Base-by-base conservation (phyloP, 2,329 filamentous ascomycete species). In the Aspergillus oerlinghausenensis region DNA sequence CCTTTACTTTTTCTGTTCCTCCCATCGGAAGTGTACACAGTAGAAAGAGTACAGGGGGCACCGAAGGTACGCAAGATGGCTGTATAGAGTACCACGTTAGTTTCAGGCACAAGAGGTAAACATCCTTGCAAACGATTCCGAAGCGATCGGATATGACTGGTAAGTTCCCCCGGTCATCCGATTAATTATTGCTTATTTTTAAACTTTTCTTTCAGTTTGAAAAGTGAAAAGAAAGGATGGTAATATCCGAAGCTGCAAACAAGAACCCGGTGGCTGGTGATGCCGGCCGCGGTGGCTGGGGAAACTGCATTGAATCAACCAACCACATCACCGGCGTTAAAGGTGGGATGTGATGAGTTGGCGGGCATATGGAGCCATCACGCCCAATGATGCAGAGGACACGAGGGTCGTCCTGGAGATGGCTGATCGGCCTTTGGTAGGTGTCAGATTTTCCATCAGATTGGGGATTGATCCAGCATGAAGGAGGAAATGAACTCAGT, bases 321-420 rank as follows among this genome's bases (percentile, higher is more conserved):
- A 25, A 43, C 42, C 25, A 43, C 40, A 21, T 52, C 26, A 8
- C 51, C 14, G 29, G 52, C 49, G 38, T 21, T 25, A 51, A 56
- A 51, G 52, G 49, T 57, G 54, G 50, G 52, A 49, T 56, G 55
- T 59, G 62, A 64, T 64, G 62, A 58, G 62, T 60, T 64, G 62
- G 62, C 62, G 60, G 62, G 35, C 50, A 42, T 49, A 17, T 17
- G 32, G 32, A 17, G 4, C 32, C 32, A 52, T 47, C 52, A 52
- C 29, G 57, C 51, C 54, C 40, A 58, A 51, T 47, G 49, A 55
- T 42, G 50, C 49, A 43, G 47, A 35, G n/a, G 29, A 32, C 42
- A 52, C 49, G 42, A 55, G 51, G 51, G 55, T 57, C 52, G 55
- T 55, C 55, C 55, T 29, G 52, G 52, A 45, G 40, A 38, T 38